A percentile compares a stretch with the other conserved stretches of the same genome.
Conservation (phyloP, 2,329 filamentous ascomycete species). For the Xylaria hypoxylon region DNA sequence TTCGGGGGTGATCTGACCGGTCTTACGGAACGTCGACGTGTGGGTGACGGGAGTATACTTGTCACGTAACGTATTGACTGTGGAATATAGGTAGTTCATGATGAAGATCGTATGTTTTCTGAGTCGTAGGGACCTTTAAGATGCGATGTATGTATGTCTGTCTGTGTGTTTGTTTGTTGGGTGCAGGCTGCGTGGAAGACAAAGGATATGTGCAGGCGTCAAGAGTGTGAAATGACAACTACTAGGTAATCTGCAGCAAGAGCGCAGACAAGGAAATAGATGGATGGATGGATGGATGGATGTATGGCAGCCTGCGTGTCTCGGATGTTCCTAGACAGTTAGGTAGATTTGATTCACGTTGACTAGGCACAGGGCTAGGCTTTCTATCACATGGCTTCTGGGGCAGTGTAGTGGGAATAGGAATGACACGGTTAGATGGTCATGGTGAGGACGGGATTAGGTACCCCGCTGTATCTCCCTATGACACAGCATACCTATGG, state of each 20-base stretch:
- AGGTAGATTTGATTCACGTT: conserved; percentile 34
- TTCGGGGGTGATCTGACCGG: conserved; percentile 95
- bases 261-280: background rate
- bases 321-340: conserved; percentile 18
- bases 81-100: conserved; percentile 94
- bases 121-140: conserved; percentile 9
- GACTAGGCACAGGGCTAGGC: conserved; percentile 40
- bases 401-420: conserved; percentile 1
- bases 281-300: conserved; percentile 7
- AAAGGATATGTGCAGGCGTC: conserved; percentile 22
- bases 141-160: conserved; percentile 22
- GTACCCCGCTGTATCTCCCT: background rate
- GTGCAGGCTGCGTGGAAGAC: conserved; percentile 15
- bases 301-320: conserved; percentile 32
- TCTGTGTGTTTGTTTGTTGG: conserved; percentile 14
- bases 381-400: conserved; percentile 39
- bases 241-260: conserved; percentile 1
- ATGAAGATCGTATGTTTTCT: conserved; percentile 41
- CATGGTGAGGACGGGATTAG: background rate
- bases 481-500: conserved; percentile 17
- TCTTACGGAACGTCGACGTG: conserved; percentile 92
- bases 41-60: conserved; percentile 89
- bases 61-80: conserved; percentile 91
- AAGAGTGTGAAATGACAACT: background rate
- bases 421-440: conserved; percentile 24